Conservation (phyloP, 345 rosid genomes). For the Chamaenerion angustifolium region DNA sequence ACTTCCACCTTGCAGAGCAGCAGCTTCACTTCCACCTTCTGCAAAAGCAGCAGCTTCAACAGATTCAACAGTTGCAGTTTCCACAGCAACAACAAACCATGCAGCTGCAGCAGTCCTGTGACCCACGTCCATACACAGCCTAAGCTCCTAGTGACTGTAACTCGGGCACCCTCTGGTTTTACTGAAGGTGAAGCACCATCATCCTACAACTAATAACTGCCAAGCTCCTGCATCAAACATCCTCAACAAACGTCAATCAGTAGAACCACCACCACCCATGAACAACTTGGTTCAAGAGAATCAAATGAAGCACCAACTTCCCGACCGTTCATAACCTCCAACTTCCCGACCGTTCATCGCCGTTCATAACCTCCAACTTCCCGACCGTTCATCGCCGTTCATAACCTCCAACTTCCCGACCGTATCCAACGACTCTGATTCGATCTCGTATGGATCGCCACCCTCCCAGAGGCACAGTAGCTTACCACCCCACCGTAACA, state of each 20-base stretch:
- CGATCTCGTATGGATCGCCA: too few relatives aligned
- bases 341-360: constrained; percentile 13
- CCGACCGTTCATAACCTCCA: too few relatives aligned
- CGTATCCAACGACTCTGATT: too few relatives aligned
- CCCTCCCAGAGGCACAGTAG: too few relatives aligned
- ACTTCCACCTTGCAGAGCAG: too few relatives aligned
- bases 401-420: too few relatives aligned
- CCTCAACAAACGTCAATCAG: constrained; percentile 46
- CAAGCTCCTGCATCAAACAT: constrained; percentile 55
- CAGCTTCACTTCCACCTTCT: constrained; percentile 52
- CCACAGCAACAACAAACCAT: constrained; percentile 44
- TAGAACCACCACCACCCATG: constrained; percentile 33
- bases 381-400: too few relatives aligned
- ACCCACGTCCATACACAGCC: constrained; percentile 53
- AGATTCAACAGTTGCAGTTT: constrained; percentile 24
- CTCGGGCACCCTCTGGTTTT: too few relatives aligned
- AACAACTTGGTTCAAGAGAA: constrained; percentile 43
- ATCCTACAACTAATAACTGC: constrained; percentile 84
- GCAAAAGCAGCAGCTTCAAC: constrained; percentile 28
- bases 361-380: too few relatives aligned
- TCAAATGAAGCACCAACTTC: constrained; percentile 54
- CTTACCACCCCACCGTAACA: constrained; percentile 77
- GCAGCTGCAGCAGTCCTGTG: constrained; percentile 44
- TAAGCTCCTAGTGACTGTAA: constrained; percentile 34
- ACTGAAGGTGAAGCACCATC: constrained; percentile 96